Conservation (phyloP, 108 stramenopile species). For the Conticribra guillardii region DNA sequence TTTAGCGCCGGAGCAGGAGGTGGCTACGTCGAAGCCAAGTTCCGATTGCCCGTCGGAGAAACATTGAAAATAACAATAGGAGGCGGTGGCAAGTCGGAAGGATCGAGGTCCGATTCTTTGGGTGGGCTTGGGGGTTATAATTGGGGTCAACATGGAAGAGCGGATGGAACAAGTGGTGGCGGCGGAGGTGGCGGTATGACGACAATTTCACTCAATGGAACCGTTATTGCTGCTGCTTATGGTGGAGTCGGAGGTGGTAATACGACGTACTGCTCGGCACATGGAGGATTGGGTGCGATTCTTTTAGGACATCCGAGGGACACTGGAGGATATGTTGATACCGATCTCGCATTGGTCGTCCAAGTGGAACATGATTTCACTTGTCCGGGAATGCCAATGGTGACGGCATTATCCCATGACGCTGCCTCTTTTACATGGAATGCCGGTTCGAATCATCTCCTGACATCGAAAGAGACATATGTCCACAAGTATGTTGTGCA, state of each 20-base stretch:
- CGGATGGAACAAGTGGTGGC: constrained; percentile 10
- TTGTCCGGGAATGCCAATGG: background rate
- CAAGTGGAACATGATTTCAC: background rate
- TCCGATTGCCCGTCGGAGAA: constrained; percentile 14
- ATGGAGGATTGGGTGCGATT: constrained; percentile 2
- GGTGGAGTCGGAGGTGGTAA: constrained; percentile 20
- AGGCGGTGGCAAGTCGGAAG: constrained; percentile 13
- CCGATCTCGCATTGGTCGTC: background rate
- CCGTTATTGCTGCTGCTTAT: background rate
- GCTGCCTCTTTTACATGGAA: constrained; percentile 9
- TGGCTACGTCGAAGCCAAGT: constrained; percentile 22
- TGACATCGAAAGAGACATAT: constrained; percentile 6
- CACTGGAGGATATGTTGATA: constrained; percentile 15
- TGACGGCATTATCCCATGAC: background rate
- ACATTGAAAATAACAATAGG: constrained; percentile 13
- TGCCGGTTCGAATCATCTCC: background rate
- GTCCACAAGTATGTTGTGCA: constrained; percentile 9
- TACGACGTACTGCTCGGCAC: constrained; percentile 4
- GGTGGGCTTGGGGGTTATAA: constrained; percentile 17
- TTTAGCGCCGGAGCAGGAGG: constrained; percentile 21
- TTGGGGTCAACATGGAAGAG: constrained; percentile 11
- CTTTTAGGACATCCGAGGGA: background rate
- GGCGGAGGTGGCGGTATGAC: constrained; percentile 31
- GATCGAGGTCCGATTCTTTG: background rate
- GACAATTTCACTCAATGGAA: constrained; percentile 5